These are phyloP conservation scores for Trypanosoma avium DNA, from an alignment of 208 protist species.

Conservation along the genomic window DNA sequence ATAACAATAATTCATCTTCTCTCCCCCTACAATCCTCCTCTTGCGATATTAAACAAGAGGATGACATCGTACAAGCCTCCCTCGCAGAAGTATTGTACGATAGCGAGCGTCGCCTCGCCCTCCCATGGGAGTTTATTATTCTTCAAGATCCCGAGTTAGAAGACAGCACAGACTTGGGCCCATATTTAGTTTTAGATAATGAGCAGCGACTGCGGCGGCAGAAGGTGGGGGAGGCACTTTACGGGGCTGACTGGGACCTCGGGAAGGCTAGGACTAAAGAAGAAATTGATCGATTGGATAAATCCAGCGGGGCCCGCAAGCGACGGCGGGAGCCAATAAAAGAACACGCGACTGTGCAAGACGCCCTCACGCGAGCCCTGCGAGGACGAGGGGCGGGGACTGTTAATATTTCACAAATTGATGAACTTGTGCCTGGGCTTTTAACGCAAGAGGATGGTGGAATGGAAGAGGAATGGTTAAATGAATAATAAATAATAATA, in stretches of 20 bases:
- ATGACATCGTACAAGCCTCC: constrained; percentile 7
- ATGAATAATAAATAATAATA: constrained; percentile 18
- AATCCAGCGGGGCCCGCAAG: constrained; percentile 39
- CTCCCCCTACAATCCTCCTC: too few species aligned
- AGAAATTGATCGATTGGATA: constrained; percentile 66
- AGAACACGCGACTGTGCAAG: constrained; percentile 42
- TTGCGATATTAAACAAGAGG: not conserved
- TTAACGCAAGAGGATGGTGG: constrained; percentile 37
- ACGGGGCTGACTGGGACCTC: constrained; percentile 68
- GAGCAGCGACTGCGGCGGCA: constrained; percentile 81
- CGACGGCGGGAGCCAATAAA: constrained; percentile 47
- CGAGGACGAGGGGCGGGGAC: constrained; percentile 54
- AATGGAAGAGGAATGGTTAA: constrained; percentile 58
- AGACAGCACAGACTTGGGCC: constrained; percentile 61
- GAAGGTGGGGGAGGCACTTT: constrained; percentile 62
- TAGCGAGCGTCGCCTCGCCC: constrained; percentile 62
- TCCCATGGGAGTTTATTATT: constrained; percentile 87
- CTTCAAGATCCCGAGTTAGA: constrained; percentile 53
- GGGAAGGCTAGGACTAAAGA: constrained; percentile 66
- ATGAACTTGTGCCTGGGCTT: constrained; percentile 77
- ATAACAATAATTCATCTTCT: not conserved
- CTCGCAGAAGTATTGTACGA: constrained; percentile 66
- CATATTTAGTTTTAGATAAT: constrained; percentile 81
- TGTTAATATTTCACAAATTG: constrained; percentile 75
- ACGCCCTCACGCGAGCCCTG: constrained; percentile 68